These are phyloP conservation scores for Ophiostoma himal-ulmi DNA, from an alignment of 2,329 filamentous ascomycete species.

Conservation along the genomic window DNA sequence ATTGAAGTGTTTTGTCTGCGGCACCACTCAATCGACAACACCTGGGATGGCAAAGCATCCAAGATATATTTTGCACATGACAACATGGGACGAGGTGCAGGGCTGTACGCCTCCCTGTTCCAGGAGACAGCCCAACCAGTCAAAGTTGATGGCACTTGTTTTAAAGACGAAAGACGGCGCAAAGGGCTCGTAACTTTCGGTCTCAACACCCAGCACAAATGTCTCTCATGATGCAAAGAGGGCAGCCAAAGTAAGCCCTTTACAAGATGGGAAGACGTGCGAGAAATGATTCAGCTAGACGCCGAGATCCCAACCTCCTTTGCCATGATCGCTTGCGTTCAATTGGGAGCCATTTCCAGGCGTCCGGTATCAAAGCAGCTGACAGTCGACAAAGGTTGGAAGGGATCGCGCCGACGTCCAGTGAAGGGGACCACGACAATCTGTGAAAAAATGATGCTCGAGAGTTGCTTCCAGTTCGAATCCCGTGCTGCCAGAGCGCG, in stretches of 20 bases:
- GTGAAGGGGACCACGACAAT: conserved; percentile 81
- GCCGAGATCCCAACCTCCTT: conserved; percentile 30
- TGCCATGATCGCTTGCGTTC: background rate
- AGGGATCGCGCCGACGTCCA: conserved; percentile 39
- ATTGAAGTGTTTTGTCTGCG: background rate
- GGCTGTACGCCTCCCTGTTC: background rate
- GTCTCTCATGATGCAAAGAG: background rate
- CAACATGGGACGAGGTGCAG: conserved; percentile 8
- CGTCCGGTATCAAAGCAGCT: background rate
- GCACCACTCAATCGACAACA: conserved; percentile 68
- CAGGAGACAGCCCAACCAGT: conserved; percentile 29
- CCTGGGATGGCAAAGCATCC: conserved; percentile 49
- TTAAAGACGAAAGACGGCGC: conserved; percentile 63
- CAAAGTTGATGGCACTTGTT: conserved; percentile 54
- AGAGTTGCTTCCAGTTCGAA: background rate
- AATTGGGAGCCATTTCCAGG: background rate
- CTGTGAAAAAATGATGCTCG: conserved; percentile 41
- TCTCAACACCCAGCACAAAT: conserved; percentile 67
- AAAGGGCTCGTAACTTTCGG: conserved; percentile 48
- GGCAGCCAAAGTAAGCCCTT: conserved; percentile 36
- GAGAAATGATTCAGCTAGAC: conserved; percentile 72
- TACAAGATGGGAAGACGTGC: conserved; percentile 48
- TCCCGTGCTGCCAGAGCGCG: background rate
- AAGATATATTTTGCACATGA: conserved; percentile 37
- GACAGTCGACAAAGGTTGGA: background rate